A percentile compares a stretch with the other conserved stretches of the same genome.
These are phyloP conservation scores for Hanseniaspora vineae DNA, from an alignment of 805 yeast genomes.

Conservation along the genomic window DNA sequence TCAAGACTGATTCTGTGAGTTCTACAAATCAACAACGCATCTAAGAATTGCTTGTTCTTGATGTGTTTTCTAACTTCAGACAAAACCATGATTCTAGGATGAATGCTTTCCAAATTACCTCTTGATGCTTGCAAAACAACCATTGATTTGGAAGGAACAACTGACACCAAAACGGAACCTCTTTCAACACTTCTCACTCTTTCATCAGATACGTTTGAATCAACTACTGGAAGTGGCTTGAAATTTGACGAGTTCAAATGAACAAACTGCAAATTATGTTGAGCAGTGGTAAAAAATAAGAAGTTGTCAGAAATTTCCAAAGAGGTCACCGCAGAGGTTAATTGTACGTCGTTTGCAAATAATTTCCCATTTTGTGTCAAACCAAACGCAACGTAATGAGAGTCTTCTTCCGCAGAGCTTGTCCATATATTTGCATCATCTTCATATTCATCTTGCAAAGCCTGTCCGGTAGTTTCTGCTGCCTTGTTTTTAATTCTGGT, in stretches of 20 bases:
- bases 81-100: slow-evolving; percentile 84
- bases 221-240: slow-evolving; percentile 28
- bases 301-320: slow-evolving; percentile 58
- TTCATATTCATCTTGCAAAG: slow-evolving; percentile 4
- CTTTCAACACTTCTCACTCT: slow-evolving; percentile 81
- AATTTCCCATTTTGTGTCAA: slow-evolving; percentile 64
- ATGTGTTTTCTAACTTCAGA: slow-evolving; percentile 69
- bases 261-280: slow-evolving; percentile 66
- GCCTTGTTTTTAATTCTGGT: slow-evolving; percentile 18
- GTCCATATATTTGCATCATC: slow-evolving; percentile 19
- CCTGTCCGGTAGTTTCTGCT: background rate
- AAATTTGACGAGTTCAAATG: slow-evolving; percentile 41
- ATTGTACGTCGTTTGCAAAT: slow-evolving; percentile 43
- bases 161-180: slow-evolving; percentile 74
- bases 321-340: slow-evolving; percentile 73
- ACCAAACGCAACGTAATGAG: slow-evolving; percentile 46
- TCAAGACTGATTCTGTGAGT: slow-evolving; percentile 88
- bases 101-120: slow-evolving; percentile 89
- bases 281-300: slow-evolving; percentile 77
- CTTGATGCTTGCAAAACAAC: slow-evolving; percentile 89
- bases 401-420: slow-evolving; percentile 9
- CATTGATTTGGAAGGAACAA: slow-evolving; percentile 69
- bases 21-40: slow-evolving; percentile 78
- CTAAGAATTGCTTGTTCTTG: slow-evolving; percentile 38
- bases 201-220: slow-evolving; percentile 43